phyloP scores from a whole-genome alignment of 2,329 filamentous ascomycete genomes.

The Trichoderma sp. region DNA sequence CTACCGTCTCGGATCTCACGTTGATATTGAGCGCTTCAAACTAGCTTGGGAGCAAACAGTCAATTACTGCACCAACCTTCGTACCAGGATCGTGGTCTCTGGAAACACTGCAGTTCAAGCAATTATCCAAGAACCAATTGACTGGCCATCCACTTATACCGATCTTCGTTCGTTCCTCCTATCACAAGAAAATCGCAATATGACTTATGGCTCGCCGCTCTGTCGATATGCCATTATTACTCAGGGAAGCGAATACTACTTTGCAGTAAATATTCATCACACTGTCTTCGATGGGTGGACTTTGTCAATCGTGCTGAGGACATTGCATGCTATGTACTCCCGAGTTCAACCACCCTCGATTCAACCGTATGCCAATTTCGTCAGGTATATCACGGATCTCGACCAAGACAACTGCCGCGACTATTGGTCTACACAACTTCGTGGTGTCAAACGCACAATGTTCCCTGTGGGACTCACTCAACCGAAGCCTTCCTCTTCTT shows the following conservation, averaged over 20 bases:
- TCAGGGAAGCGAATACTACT: neutral
- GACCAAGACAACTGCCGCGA: neutral
- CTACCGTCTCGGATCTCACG: neutral
- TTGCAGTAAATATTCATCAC: conserved; percentile 4
- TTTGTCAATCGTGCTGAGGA: neutral
- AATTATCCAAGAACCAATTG: neutral
- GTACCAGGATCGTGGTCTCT: conserved; percentile 14
- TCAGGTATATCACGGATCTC: conserved; percentile 6
- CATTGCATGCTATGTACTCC: neutral
- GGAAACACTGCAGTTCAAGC: neutral
- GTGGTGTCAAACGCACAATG: conserved; percentile 1
- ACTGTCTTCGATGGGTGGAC: conserved; percentile 6
- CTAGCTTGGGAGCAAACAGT: conserved; percentile 27
- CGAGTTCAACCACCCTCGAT: neutral
- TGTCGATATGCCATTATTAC: neutral
- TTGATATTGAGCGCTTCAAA: neutral
- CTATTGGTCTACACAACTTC: conserved; percentile 22
- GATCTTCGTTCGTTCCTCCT: neutral
- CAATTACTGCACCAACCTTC: neutral
- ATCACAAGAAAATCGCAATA: neutral
- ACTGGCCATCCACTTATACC: neutral
- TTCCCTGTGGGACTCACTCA: neutral
- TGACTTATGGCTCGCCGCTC: conserved; percentile 11
- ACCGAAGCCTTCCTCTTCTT: neutral
- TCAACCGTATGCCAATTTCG: neutral